phyloP scores from a whole-genome alignment of 768 basidiomycete species.

The Agaricus sinodeliciosus region DNA sequence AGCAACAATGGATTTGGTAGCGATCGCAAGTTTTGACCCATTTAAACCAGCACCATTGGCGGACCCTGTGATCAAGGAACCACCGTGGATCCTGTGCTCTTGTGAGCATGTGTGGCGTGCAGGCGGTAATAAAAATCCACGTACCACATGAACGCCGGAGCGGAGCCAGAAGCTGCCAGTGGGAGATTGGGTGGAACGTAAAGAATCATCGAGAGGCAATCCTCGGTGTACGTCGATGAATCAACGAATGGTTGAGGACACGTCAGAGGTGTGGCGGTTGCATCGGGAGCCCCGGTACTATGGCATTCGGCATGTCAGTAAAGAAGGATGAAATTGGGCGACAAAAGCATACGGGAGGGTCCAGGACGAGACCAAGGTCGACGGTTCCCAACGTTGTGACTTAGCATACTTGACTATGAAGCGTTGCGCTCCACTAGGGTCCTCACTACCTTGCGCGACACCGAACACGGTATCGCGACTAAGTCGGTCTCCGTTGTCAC shows the following conservation, averaged over 20 bases:
- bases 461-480: constrained; percentile 45
- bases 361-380: constrained; percentile 51
- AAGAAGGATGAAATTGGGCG: not conserved
- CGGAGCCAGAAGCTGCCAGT: constrained; percentile 25
- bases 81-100: constrained; percentile 71
- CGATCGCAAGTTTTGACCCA: constrained; percentile 65
- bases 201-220: constrained; percentile 75
- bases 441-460: constrained; percentile 44
- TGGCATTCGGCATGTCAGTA: not conserved
- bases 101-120: not conserved
- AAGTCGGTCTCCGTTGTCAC: constrained; percentile 19
- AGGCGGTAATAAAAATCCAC: constrained; percentile 14
- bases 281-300: constrained; percentile 47
- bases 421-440: constrained; percentile 42
- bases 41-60: constrained; percentile 69
- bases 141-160: constrained; percentile 57
- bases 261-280: constrained; percentile 51
- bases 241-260: constrained; percentile 62
- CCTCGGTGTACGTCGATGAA: constrained; percentile 53
- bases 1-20: constrained; percentile 70
- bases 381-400: constrained; percentile 54
- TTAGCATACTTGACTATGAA: constrained; percentile 65
- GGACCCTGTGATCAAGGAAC: constrained; percentile 69
- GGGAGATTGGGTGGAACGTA: constrained; percentile 51
- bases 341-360: constrained; percentile 47